Percentiles rank a stretch among this genome's conserved stretches.
Conservation (phyloP, 139 green algal genomes). For the Dunaliella sp. region DNA sequence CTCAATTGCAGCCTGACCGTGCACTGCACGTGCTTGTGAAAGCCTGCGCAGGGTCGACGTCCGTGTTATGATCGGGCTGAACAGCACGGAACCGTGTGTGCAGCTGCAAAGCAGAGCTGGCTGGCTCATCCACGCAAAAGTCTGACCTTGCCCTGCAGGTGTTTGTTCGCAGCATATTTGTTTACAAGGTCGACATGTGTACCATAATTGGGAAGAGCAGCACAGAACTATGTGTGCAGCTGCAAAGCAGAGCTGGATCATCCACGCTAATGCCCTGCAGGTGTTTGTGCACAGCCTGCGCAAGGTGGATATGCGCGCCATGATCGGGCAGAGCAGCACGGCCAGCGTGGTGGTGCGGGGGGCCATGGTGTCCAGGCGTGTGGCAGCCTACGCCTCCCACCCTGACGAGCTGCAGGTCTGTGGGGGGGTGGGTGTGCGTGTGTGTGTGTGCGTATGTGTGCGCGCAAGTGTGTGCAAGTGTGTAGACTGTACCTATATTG, state of each 20-base stretch:
- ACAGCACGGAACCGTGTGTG: too few relatives aligned
- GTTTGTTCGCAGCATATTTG: constrained; percentile 54
- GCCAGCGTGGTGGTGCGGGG: constrained; percentile 52
- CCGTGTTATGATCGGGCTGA: constrained; percentile 53
- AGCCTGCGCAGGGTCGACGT: constrained; percentile 59
- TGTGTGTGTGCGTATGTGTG: too few relatives aligned
- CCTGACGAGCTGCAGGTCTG: constrained; percentile 57
- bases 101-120: too few relatives aligned
- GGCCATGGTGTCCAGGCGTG: constrained; percentile 29
- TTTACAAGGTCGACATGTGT: constrained; percentile 60
- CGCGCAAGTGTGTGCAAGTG: too few relatives aligned
- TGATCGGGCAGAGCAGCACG: constrained; percentile 55
- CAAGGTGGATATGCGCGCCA: constrained; percentile 60
- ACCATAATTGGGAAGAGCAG: constrained; percentile 55
- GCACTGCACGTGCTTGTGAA: constrained; percentile 55
- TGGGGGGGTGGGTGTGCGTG: not conserved
- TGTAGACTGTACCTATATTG: too few relatives aligned
- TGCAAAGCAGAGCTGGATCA: too few relatives aligned
- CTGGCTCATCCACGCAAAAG: too few relatives aligned
- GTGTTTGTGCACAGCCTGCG: constrained; percentile 57
- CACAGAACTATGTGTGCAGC: too few relatives aligned
- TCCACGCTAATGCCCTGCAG: constrained; percentile 25
- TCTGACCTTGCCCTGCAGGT: too few relatives aligned
- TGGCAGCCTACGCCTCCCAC: constrained; percentile 51
- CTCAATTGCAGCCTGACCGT: too few relatives aligned